phyloP scores from a whole-genome alignment of 257 asterid species.

The Solanum pinnatisectum region DNA sequence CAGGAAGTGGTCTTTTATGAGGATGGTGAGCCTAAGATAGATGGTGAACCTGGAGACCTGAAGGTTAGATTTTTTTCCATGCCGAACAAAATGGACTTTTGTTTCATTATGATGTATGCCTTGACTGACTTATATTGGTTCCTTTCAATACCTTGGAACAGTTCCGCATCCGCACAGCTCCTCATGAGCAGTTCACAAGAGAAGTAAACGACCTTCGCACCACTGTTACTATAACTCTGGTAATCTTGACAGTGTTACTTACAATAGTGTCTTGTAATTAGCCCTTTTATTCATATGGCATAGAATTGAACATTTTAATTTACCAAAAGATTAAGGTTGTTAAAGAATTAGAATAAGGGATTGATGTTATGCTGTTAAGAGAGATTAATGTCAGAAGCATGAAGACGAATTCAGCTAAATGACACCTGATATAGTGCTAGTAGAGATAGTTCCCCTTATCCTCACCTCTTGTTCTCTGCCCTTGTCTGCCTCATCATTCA shows the following conservation, averaged over 20 bases:
- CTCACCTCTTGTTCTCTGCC: background rate
- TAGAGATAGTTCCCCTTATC: background rate
- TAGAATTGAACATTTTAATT: background rate
- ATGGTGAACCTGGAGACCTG: slow-evolving; percentile 97
- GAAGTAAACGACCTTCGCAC: slow-evolving; percentile 83
- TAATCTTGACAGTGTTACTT: slow-evolving; percentile 14
- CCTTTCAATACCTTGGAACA: slow-evolving; percentile 13
- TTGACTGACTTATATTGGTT: background rate
- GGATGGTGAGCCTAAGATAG: slow-evolving; percentile 91
- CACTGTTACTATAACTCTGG: slow-evolving; percentile 79
- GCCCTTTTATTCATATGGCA: background rate
- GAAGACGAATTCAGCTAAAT: background rate
- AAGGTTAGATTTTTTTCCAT: slow-evolving; percentile 44
- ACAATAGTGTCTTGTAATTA: background rate
- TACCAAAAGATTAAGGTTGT: background rate
- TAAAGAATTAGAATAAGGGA: background rate
- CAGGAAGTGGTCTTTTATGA: slow-evolving; percentile 92
- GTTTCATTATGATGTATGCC: background rate
- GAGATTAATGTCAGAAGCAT: background rate
- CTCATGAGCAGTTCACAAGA: slow-evolving; percentile 79
- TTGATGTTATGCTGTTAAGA: background rate
- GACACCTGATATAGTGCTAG: background rate
- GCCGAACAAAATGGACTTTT: background rate
- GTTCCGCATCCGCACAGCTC: slow-evolving; percentile 89
- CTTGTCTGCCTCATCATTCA: background rate